phyloP scores from a whole-genome alignment of 2,329 filamentous ascomycete genomes.

The Xylaria digitata region DNA sequence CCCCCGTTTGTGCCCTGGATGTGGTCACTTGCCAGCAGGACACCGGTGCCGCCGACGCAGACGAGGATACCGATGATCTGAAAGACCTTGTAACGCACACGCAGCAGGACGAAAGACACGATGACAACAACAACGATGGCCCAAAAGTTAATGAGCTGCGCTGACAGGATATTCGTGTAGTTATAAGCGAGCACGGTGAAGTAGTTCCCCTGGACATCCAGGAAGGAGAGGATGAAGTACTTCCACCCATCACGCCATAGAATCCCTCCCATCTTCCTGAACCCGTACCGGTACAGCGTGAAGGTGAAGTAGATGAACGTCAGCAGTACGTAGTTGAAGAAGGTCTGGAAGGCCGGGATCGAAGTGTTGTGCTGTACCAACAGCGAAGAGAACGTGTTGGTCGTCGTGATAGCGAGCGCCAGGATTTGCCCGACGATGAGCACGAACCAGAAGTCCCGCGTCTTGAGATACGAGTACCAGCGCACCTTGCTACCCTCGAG shows the following conservation, averaged over 20 bases:
- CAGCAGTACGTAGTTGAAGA: conserved; percentile 93
- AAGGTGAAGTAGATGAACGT: conserved; percentile 83
- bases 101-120: conserved; percentile 83
- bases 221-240: conserved; percentile 90
- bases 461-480: conserved; percentile 82
- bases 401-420: conserved; percentile 88
- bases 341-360: conserved; percentile 93
- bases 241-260: conserved; percentile 84
- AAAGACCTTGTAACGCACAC: conserved; percentile 87
- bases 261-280: conserved; percentile 73
- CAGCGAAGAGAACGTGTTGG: conserved; percentile 88
- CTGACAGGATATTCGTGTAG: conserved; percentile 90
- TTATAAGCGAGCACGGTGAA: conserved; percentile 95
- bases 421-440: conserved; percentile 84
- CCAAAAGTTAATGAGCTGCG: conserved; percentile 98
- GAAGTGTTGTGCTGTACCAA: conserved; percentile 74
- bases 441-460: conserved; percentile 88
- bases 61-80: conserved; percentile 90
- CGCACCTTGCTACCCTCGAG: conserved; percentile 65
- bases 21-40: conserved; percentile 88
- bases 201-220: conserved; percentile 97
- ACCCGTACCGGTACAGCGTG: conserved; percentile 83
- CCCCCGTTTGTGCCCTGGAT: conserved; percentile 80
- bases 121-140: conserved; percentile 92
- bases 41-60: conserved; percentile 89